Conservation (phyloP, 257 asterid species). For the Petunia axillaris region DNA sequence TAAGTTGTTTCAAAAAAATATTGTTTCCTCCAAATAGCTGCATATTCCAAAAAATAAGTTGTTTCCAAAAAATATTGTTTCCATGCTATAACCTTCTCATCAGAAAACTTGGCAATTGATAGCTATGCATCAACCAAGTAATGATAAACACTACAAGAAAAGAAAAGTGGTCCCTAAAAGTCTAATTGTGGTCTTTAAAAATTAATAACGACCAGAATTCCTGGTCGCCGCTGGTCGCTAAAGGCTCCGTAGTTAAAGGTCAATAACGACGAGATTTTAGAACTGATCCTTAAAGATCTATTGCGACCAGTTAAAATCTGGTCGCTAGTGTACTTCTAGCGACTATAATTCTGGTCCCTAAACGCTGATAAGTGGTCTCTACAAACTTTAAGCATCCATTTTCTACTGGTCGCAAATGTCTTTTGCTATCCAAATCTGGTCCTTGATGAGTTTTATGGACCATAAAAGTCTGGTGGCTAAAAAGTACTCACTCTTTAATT, state of each 20-base stretch:
- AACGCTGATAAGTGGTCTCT: no score
- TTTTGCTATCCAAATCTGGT: background rate
- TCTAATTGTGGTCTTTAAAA: background rate
- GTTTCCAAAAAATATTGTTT: background rate
- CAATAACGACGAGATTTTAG: no score
- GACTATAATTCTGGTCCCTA: background rate
- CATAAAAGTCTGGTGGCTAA: background rate
- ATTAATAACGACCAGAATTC: background rate
- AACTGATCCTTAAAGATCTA: no score
- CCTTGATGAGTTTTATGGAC: background rate
- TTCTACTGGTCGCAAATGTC: no score
- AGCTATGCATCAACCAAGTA: background rate
- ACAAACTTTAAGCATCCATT: no score
- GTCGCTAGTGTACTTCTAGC: no score
- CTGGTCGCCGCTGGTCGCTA: background rate
- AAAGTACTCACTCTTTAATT: no score
- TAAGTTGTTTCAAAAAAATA: no score
- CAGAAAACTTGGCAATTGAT: background rate
- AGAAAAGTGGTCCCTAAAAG: background rate
- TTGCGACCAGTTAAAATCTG: no score
- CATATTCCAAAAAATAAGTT: background rate
- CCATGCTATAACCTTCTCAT: background rate
- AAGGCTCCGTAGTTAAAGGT: background rate
- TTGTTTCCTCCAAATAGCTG: background rate
- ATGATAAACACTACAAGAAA: background rate